Evolutionary conservation across 148 eudicot species (phyloP).

Genomic region (Cornus kousa): DNA sequence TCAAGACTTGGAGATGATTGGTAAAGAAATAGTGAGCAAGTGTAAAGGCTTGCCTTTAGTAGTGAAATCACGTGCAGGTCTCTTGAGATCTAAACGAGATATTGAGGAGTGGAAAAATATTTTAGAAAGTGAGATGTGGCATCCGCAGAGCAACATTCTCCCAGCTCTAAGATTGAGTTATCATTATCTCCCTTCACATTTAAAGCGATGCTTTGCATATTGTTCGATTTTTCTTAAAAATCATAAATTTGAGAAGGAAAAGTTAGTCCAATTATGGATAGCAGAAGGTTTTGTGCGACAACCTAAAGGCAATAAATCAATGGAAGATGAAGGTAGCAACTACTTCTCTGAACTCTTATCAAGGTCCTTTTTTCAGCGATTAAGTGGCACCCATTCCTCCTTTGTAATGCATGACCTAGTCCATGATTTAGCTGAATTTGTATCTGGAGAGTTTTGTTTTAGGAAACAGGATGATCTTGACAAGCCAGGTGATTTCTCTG

Average conservation of each 20-base stretch:
- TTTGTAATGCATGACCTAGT: constrained; percentile 3
- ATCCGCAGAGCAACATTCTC: neutral
- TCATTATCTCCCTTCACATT: constrained; percentile 22
- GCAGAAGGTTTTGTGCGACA: constrained; percentile 14
- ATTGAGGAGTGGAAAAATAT: constrained; percentile 10
- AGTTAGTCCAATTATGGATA: constrained; percentile 21
- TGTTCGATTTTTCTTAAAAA: constrained; percentile 27
- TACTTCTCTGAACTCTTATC: neutral
- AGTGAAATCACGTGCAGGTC: constrained; percentile 20
- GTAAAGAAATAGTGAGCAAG: constrained; percentile 14
- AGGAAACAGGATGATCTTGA: neutral
- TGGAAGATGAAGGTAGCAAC: neutral
- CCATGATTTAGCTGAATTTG: constrained; percentile 1
- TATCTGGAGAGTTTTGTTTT: neutral
- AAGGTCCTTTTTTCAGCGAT: neutral
- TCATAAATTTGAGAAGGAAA: constrained; percentile 17
- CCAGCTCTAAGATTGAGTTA: constrained; percentile 23
- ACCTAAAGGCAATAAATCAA: neutral
- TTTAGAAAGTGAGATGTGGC: too few relatives aligned
- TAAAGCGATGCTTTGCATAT: constrained; percentile 21
- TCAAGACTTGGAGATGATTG: neutral
- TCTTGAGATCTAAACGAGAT: constrained; percentile 8
- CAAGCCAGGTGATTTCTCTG: neutral
- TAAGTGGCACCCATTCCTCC: neutral
- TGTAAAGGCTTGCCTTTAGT: constrained; percentile 30